Conservation (phyloP, 345 rosid genomes). For the Boechera divaricarpa region DNA sequence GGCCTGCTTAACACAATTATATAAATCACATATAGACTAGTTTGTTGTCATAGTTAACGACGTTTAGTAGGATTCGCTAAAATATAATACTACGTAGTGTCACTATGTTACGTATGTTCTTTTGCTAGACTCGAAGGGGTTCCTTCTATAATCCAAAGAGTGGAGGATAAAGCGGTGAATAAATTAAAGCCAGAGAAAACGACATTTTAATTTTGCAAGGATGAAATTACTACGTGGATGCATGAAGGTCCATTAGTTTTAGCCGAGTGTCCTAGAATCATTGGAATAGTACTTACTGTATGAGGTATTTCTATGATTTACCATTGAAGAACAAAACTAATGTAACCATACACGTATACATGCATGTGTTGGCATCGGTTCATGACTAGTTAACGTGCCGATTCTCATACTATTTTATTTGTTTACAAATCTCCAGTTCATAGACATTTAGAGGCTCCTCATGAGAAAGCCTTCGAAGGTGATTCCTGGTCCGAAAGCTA, state of each 20-base stretch:
- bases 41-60: not conserved
- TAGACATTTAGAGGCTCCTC: conserved; percentile 58
- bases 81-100: not conserved
- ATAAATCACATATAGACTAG: not conserved
- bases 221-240: not conserved
- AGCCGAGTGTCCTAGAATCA: not conserved
- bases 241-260: not conserved
- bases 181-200: not conserved
- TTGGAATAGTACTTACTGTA: not conserved
- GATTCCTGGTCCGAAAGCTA: conserved; percentile 94
- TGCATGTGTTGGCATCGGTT: conserved; percentile 1
- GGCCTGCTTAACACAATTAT: conserved; percentile 9
- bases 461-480: conserved; percentile 90
- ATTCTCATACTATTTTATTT: not conserved
- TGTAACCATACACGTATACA: not conserved
- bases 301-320: not conserved
- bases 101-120: conserved; percentile 7
- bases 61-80: not conserved
- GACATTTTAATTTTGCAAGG: not conserved
- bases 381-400: not conserved
- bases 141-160: not conserved
- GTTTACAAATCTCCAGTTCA: not conserved
- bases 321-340: not conserved
- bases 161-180: not conserved
- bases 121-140: not conserved